These are phyloP conservation scores for Heritiera littoralis DNA, from an alignment of 345 rosid species.

Conservation along the genomic window DNA sequence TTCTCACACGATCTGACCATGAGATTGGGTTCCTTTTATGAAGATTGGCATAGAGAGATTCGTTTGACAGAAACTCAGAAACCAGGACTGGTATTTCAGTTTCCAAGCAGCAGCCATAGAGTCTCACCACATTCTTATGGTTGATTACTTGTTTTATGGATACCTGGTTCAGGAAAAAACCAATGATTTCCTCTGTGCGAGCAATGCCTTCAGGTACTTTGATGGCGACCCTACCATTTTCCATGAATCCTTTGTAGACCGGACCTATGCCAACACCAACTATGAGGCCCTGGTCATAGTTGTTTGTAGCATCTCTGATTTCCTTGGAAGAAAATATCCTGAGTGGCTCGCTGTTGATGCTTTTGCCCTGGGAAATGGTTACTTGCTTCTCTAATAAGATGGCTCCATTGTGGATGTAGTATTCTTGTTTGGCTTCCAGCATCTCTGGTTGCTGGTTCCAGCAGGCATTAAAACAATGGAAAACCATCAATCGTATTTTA, in stretches of 20 bases:
- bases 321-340: background rate
- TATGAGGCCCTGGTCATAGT: background rate
- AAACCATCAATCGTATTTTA: no score
- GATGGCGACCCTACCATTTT: background rate
- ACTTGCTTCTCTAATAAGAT: background rate
- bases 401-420: background rate
- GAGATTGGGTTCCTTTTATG: background rate
- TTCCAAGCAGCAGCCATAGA: background rate
- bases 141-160: background rate
- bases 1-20: background rate
- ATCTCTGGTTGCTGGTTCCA: no score
- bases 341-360: background rate
- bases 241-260: background rate
- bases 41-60: background rate
- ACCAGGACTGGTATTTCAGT: background rate
- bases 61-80: background rate
- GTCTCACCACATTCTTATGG: background rate
- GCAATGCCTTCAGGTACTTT: background rate
- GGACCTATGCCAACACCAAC: background rate
- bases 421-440: background rate
- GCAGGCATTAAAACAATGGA: no score
- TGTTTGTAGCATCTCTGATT: background rate
- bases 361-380: background rate
- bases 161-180: background rate
- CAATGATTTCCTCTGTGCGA: background rate